phyloP scores from a whole-genome alignment of 2,329 filamentous ascomycete species.

The Trichoderma breve region DNA sequence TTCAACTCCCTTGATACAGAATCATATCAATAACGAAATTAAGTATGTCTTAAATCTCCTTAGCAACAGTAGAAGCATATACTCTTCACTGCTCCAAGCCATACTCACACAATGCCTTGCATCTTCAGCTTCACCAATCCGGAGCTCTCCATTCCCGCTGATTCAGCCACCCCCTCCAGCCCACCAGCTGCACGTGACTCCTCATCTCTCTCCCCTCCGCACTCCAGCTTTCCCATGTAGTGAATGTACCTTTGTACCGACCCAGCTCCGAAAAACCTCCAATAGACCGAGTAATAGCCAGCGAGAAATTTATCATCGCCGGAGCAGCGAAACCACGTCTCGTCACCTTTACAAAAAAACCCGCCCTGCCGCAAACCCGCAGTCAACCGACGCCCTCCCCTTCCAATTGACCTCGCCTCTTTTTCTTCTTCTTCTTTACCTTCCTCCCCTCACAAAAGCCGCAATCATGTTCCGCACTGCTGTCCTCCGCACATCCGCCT shows the following conservation, averaged over 20 bases:
- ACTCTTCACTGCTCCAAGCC: neutral
- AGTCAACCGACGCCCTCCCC: neutral
- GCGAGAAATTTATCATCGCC: constrained; percentile 49
- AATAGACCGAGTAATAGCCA: constrained; percentile 29
- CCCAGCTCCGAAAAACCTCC: constrained; percentile 31
- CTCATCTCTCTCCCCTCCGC: neutral
- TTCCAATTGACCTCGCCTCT: constrained; percentile 4
- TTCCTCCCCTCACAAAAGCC: neutral
- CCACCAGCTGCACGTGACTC: constrained; percentile 21
- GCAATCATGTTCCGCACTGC: constrained; percentile 80
- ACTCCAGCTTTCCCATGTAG: constrained; percentile 10
- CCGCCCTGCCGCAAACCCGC: constrained; percentile 16
- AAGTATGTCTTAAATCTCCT: neutral
- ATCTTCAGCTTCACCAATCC: neutral
- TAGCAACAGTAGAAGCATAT: neutral
- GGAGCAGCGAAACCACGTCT: neutral
- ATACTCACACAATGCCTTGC: neutral
- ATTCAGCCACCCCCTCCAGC: neutral
- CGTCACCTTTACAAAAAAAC: constrained; percentile 15
- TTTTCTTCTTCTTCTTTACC: neutral
- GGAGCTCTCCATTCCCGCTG: neutral
- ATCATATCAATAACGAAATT: too few species aligned
- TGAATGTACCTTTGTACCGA: neutral
- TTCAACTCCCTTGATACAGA: too few species aligned
- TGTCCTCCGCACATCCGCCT: constrained; percentile 68